A percentile compares a stretch with the other conserved stretches of the same genome.
Conservation (phyloP, 805 yeast genomes). For the Candida andamanensis region DNA sequence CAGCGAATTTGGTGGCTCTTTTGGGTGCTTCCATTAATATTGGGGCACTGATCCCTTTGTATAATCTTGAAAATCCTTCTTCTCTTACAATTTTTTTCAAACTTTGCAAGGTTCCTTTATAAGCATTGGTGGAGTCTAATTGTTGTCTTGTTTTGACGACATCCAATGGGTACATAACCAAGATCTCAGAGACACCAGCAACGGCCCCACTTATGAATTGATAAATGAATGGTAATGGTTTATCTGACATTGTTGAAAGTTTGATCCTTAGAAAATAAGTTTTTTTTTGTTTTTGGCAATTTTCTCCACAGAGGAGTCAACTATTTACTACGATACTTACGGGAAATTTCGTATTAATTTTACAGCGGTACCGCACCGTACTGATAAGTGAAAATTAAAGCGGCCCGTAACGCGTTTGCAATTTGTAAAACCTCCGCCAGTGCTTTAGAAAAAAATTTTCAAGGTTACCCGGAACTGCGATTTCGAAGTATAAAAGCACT, state of each 20-base stretch:
- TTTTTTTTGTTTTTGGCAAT: conserved; percentile 1
- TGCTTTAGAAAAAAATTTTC: no score
- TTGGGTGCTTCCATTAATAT: conserved; percentile 99
- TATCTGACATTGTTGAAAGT: conserved; percentile 11
- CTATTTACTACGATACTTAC: no score
- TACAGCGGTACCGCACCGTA: no score
- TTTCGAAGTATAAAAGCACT: no score
- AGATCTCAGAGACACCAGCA: conserved; percentile 95
- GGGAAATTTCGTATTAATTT: no score
- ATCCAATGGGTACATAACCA: conserved; percentile 94
- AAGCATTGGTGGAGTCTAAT: conserved; percentile 58
- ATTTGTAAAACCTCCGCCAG: no score
- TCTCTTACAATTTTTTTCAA: conserved; percentile 73
- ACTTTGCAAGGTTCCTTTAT: conserved; percentile 82
- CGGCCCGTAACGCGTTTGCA: no score
- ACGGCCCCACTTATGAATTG: conserved; percentile 91
- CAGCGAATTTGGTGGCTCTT: conserved; percentile 97
- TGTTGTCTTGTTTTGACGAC: conserved; percentile 97
- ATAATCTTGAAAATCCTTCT: conserved; percentile 81
- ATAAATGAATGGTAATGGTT: conserved; percentile 71
- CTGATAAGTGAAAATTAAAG: no score
- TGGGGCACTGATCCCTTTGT: conserved; percentile 94
- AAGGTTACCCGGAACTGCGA: no score
- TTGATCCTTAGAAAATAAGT: no score
- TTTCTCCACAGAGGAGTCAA: no score